Base-by-base conservation (phyloP, 805 yeast species). In the Ogataea degrootiae region DNA sequence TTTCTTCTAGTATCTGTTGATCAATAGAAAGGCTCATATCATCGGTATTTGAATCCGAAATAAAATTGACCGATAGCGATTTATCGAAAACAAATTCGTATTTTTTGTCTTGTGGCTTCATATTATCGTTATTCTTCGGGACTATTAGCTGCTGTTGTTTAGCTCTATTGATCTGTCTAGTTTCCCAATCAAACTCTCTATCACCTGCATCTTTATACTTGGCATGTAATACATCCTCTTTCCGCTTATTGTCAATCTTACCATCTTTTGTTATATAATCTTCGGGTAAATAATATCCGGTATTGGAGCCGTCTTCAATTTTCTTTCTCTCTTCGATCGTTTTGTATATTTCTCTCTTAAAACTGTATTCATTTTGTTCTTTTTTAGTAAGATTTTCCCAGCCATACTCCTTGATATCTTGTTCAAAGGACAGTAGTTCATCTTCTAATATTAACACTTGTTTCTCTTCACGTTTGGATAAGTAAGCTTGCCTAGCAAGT, bases 21-120 rank as follows among this genome's bases (percentile, higher is more conserved):
- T 73, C 67, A 16, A 43, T 54, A 49, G 26, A 58, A 53, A 44
- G 54, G 53, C 50, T 65, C 2, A 53, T 56, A 21, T 56, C 60
- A 11, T 57, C 55, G 16, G 60, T 72, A n/a, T 49, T 46, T 2
- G 65, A 60, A 23, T 76, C 82, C 16, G 70, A 66, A 1, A 75
- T 70, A 52, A 78, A 83, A n/a, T 79, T 77, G 17, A 83, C 76
- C 48, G 72, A 70, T 47, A 85, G 87, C 0, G 79, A 69, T 39
- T 76, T 75, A 61, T 87, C 94, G 65, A 85, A 85, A 0, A 88
- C 92, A 67, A 73, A 88, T 12, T 86, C 95, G 58, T 85, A 87
- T 38, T 79, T 63, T 8, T 72, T 71, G 34, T 64, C 31, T 9
- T 26, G 31, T 73, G 2, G 68, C 68, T 0, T 49, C 50, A 33